Base-by-base conservation (phyloP, 2,329 filamentous ascomycete genomes). In the Reticulascus tulasneorum region DNA sequence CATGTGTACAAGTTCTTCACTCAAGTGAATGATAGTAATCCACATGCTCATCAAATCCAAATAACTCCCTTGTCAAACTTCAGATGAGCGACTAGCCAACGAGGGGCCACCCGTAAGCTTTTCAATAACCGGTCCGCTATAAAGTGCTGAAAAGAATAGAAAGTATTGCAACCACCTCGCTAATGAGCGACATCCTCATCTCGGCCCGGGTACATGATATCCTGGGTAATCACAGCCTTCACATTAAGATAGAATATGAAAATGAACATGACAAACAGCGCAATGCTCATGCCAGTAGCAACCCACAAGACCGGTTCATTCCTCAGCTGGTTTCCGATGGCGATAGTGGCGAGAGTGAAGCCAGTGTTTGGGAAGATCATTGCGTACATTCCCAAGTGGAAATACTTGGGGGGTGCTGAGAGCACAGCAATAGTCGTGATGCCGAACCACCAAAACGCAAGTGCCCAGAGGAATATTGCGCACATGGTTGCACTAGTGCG, bases 361-460 rank as follows among this genome's bases (percentile, higher is more conserved):
- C 76, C 76, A 0, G 71, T 73, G 54, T 80, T 80, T 29, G 76
- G 76, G 54, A 80, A 80, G 9, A 79, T 73, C 54, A 77, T 70
- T 0, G 77, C 76, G 73, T 76, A 84, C 77, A 77, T 82, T 1
- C 75, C 75, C 3, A 82, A 62, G 42, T 78, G 73, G 46, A 79
- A 79, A 44, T 63, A 60, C 51, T 66, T 67, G 47, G 71, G 64
- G 5, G 63, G 67, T 40, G n/a, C 53, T 6, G 41, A 43, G 37
- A 46, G 35, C 12, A 63, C 52, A 17, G 60, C 56, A 5, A 65
- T 45, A 7, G 49, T 45, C 2, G 55, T 60, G 29, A 66, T 60
- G 19, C 54, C 64, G 52, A 76, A 79, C 71, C 73, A 77, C 73
- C 77, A 80, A 11, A 71, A 52, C 31, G 66, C 66, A 16, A 86